A percentile compares a stretch with the other conserved stretches of the same genome.
Conservation (phyloP, 495 filamentous ascomycete species). For the Staphylotrichum tortipilum region DNA sequence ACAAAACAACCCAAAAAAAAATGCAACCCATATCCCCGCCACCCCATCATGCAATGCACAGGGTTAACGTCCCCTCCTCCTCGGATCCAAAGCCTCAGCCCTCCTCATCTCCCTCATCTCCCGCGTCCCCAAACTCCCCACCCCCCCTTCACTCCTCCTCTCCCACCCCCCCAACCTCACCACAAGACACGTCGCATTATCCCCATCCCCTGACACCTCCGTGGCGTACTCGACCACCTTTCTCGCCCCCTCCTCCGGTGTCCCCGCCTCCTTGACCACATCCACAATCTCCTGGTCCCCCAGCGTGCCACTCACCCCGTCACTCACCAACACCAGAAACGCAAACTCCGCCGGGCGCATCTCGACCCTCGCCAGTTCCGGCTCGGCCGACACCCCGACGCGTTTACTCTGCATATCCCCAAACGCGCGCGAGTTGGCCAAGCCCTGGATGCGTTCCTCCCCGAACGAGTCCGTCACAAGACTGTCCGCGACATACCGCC, state of each 20-base stretch:
- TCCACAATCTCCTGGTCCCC: conserved; percentile 92
- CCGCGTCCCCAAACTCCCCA: conserved; percentile 82
- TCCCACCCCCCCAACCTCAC: conserved; percentile 93
- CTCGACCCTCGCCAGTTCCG: conserved; percentile 68
- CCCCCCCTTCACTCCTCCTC: conserved; percentile 74
- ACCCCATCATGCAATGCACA: no score
- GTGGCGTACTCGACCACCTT: conserved; percentile 79
- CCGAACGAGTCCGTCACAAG: conserved; percentile 95
- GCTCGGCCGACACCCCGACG: conserved; percentile 87
- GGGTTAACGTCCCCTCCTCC: conserved; percentile 49
- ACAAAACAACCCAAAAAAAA: not conserved
- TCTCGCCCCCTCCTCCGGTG: conserved; percentile 73
- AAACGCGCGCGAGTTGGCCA: conserved; percentile 90
- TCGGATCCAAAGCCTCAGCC: conserved; percentile 76
- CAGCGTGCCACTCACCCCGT: conserved; percentile 76
- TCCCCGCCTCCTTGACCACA: conserved; percentile 84
- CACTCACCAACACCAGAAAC: conserved; percentile 79
- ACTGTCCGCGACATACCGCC: conserved; percentile 59
- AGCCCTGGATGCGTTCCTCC: conserved; percentile 86
- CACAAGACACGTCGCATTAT: conserved; percentile 94
- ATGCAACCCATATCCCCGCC: no score
- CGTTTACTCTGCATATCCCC: conserved; percentile 87
- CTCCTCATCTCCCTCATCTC: conserved; percentile 79
- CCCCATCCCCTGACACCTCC: conserved; percentile 71
- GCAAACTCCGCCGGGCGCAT: conserved; percentile 71